A percentile compares a stretch with the other conserved stretches of the same genome.
Conservation (phyloP, 1,139 yeast genomes). For the Saccharomyces hybrid region DNA sequence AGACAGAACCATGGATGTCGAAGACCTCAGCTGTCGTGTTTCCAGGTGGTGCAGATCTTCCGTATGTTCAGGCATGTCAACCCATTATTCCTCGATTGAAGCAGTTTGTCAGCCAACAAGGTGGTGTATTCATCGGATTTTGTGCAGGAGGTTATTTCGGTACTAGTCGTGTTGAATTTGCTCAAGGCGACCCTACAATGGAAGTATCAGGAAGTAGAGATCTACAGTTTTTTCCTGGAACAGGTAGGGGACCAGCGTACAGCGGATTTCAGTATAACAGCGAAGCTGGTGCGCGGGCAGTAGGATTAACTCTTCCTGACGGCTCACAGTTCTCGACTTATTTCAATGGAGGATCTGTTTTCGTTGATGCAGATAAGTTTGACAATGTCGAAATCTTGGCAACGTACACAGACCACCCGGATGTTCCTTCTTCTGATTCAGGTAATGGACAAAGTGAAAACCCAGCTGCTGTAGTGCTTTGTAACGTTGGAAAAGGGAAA, state of each 20-base stretch:
- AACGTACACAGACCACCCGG: slow-evolving; percentile 42
- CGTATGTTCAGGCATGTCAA: slow-evolving; percentile 49
- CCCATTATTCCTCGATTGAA: slow-evolving; percentile 60
- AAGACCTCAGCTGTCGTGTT: slow-evolving; percentile 74
- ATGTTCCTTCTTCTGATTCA: slow-evolving; percentile 35
- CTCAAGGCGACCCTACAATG: slow-evolving; percentile 55
- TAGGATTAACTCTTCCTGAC: slow-evolving; percentile 38
- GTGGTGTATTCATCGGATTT: slow-evolving; percentile 78
- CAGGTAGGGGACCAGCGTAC: slow-evolving; percentile 71
- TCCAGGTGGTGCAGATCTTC: slow-evolving; percentile 97
- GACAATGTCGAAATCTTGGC: slow-evolving; percentile 66
- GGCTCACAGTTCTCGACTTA: slow-evolving; percentile 28
- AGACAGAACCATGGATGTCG: slow-evolving; percentile 80
- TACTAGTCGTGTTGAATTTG: slow-evolving; percentile 72
- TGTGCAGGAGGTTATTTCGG: slow-evolving; percentile 97
- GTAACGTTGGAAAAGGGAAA: slow-evolving; percentile 64
- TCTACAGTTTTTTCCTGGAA: slow-evolving; percentile 72
- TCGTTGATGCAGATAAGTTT: slow-evolving; percentile 60
- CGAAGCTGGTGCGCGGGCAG: slow-evolving; percentile 67
- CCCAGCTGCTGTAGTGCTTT: slow-evolving; percentile 63
- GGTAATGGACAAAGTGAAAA: slow-evolving; percentile 26
- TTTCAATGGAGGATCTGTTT: slow-evolving; percentile 85
- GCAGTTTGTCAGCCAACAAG: slow-evolving; percentile 55
- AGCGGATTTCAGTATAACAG: slow-evolving; percentile 73
- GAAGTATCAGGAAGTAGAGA: slow-evolving; percentile 87